Base-by-base conservation (phyloP, 495 filamentous ascomycete genomes). In the Entonaema liquescens region DNA sequence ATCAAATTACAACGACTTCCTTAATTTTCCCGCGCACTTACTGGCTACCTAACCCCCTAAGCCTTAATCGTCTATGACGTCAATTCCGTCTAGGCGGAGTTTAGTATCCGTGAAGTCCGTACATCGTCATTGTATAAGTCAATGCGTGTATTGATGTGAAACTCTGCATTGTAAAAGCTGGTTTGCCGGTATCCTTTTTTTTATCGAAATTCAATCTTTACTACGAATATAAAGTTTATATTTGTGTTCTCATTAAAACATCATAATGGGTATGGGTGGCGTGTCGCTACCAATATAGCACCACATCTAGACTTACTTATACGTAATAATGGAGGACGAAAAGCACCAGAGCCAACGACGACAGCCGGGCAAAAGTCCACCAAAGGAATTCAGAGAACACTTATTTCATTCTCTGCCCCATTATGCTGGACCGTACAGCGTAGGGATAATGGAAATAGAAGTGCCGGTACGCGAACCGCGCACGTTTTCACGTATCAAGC, bases 381-480 rank as follows among this genome's bases (percentile, higher is more conserved):
- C 59, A 26, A 59, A 53, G 17, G 33, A 50, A 28, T 67, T 73
- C 28, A 65, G 33, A 44, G 81, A 83, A 26, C 68, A 64, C 33
- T 56, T 82, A 25, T 69, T 88, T 25, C 87, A 87, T 42, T 68
- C 79, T 21, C 87, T 93, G n/a, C 89, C 89, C 0, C 59, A 80
- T 4, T 90, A 90, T 75, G 79, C 84, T 0, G 90, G 91, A 0
- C 87, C 86, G 1, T 89, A 90, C 70, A 74, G 79, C 28, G 89
- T 93, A 11, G 89, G 89, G 28, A 88, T 86, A 17, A 79, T 87
- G 65, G 89, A 92, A 53, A 75, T 90, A 59, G 89, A 92, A 75
- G 82, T 91, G 21, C 89, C 89, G n/a, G 85, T 81, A 13, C 80
- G 59, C 74, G 76, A 73, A 59, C 84, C 74, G 55, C 80, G 71